A percentile compares a stretch with the other conserved stretches of the same genome.
These are phyloP conservation scores for Dacryopinax spathularia DNA, from an alignment of 768 basidiomycete genomes.

Conservation along the genomic window DNA sequence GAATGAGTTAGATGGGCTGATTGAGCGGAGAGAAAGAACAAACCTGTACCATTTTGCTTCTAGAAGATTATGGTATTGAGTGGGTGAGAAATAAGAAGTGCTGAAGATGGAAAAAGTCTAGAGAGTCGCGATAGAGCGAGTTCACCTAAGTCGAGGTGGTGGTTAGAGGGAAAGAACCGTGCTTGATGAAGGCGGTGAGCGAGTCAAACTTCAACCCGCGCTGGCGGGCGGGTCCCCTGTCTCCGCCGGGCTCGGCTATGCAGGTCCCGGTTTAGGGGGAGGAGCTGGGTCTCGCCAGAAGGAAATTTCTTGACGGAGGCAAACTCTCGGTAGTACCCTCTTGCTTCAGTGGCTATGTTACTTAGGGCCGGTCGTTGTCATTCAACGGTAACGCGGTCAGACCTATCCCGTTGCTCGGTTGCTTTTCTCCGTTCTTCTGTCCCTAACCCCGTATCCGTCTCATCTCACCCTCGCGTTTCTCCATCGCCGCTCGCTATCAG, in stretches of 20 bases:
- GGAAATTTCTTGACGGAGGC: neutral
- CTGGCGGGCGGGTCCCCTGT: neutral
- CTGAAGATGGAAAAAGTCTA: neutral
- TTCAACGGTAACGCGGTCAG: neutral
- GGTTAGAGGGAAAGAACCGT: neutral
- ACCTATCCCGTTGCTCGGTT: neutral
- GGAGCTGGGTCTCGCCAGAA: conserved; percentile 2
- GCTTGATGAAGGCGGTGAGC: neutral
- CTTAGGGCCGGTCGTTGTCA: conserved; percentile 1
- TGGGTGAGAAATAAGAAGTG: neutral
- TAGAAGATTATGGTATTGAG: conserved; percentile 4
- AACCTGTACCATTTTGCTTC: conserved; percentile 8
- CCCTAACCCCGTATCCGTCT: neutral
- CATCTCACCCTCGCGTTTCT: neutral
- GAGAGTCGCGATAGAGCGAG: neutral
- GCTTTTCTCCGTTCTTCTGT: neutral
- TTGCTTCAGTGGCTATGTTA: neutral
- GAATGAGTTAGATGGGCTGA: neutral
- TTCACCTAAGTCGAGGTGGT: neutral
- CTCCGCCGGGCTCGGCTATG: neutral
- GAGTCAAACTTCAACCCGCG: neutral
- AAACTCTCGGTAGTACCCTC: neutral
- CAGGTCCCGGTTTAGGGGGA: no score
- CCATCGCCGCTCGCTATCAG: neutral
- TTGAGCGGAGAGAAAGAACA: neutral